Base-by-base conservation (phyloP, 768 basidiomycete species). In the Fibroporia radiculosa region DNA sequence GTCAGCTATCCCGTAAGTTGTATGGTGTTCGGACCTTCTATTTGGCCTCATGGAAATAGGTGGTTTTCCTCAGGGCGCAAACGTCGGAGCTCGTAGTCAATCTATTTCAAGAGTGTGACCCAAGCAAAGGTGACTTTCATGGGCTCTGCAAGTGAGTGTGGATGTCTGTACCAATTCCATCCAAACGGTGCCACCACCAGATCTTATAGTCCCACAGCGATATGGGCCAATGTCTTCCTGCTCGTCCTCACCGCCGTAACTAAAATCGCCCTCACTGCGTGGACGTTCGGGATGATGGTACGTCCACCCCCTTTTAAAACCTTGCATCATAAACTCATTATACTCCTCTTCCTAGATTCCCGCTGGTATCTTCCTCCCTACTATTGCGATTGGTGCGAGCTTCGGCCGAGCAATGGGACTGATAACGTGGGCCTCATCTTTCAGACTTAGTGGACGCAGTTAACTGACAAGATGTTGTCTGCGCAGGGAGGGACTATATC, bases 221-320 rank as follows among this genome's bases (percentile, higher is more conserved):
- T 75, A 49, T 72, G 76, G 66, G 74, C 81, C 51, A 86, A 83
- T 51, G 71, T 83, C 13, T 83, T 84, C 53, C 63, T 85, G 6
- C 66, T 86, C 4, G 59, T 79, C 22, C 60, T 84, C 12, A 83
- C 83, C 0, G 80, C 82, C 1, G 58, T 66, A 2, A 64, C 78
- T 43, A 86, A 86, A 55, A 56, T 84, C 20, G 63, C 68, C 1
- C 61, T 85, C 18, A 85, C 84, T 23, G 75, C 81, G 6, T 85
- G 82, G 81, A 84, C 83, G 6, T 86, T 86, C 57, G 84, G 84
- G 18, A 82, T 84, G 78, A 81, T 78, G 78, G 83, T 82, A 51
- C 45, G 64, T 44, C 24, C 16, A 14, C 5, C 33, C 26, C 16
- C 23, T 22, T 14, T 26, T 40, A 8, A 8, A n/a, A 31, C 29